Evolutionary conservation across 331 rosid genomes (phyloP), one percentile per base, ranked within the genome.

Genomic region (Telfairia occidentalis): DNA sequence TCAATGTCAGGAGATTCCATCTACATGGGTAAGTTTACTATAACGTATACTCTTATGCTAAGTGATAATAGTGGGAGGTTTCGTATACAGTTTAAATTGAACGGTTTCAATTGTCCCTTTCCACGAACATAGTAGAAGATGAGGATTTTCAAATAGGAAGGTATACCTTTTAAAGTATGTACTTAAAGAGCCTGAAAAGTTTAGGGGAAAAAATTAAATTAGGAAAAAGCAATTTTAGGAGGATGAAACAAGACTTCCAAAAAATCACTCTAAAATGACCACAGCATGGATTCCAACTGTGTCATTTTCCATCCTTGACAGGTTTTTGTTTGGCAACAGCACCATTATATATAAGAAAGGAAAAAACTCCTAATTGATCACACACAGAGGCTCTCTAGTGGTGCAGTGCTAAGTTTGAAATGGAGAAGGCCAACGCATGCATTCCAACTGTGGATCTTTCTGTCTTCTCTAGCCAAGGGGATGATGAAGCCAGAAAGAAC

Each of bases 381-480:
- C n/a, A n/a, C n/a, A n/a, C n/a, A n/a, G n/a, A n/a, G n/a, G n/a
- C n/a, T n/a, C n/a, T n/a, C n/a, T n/a, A n/a, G n/a, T n/a, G n/a
- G n/a, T n/a, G n/a, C n/a, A n/a, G n/a, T n/a, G n/a, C n/a, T n/a
- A n/a, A n/a, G n/a, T n/a, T n/a, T n/a, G n/a, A n/a, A n/a, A n/a
- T n/a, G n/a, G n/a, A n/a, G n/a, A 5, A 88, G 89, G 85, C 21
- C 4, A 55, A 78, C 49, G 3, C 78, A 13, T n/a, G 28, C 16
- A 85, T 87, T 66, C 86, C 87, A 37, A 87, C 82, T 0, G 13
- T 84, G 40, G 89, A 87, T 32, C 74, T 87, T 42, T 80, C 89
- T 50, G 74, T 80, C 7, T 83, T 89, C 74, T 38, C 74, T 0
- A 46, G 19, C 45, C 67, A 80, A 57, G 67, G 28, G 6, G 85